These are phyloP conservation scores for Fusarium falciforme DNA, from an alignment of 2,329 filamentous ascomycete genomes.

Conservation along the genomic window DNA sequence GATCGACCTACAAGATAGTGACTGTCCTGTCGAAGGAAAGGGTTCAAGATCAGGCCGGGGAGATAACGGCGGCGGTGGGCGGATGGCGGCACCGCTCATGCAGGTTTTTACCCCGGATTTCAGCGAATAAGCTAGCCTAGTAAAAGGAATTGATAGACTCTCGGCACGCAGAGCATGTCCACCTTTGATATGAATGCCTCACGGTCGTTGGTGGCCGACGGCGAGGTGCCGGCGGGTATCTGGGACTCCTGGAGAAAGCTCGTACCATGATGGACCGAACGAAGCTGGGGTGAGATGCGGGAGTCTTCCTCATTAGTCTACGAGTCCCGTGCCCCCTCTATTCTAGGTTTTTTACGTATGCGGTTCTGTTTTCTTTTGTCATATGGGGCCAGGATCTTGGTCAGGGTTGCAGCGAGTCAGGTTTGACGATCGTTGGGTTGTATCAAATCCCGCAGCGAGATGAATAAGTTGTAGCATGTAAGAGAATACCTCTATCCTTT, in stretches of 20 bases:
- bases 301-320: not conserved
- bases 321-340: not conserved
- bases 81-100: not conserved
- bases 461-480: not conserved
- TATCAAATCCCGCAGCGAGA: conserved; percentile 1
- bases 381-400: not conserved
- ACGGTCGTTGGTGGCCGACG: conserved; percentile 18
- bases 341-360: conserved; percentile 26
- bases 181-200: conserved; percentile 18
- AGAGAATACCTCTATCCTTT: not conserved
- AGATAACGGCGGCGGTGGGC: conserved; percentile 28
- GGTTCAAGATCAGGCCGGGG: not conserved
- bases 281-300: not conserved
- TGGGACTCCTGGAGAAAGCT: not conserved
- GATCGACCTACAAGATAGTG: conserved; percentile 14
- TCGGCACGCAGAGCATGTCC: not conserved
- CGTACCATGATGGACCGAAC: not conserved
- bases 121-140: not conserved
- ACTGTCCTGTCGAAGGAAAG: conserved; percentile 3
- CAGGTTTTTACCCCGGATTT: conserved; percentile 30
- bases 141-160: conserved; percentile 11
- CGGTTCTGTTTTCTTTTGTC: conserved; percentile 22
- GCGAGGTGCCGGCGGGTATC: conserved; percentile 26
- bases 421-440: not conserved
- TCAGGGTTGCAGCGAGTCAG: conserved; percentile 3